phyloP scores from a whole-genome alignment of 192 early-diverging fungal species.

The Coemansia sp. region DNA sequence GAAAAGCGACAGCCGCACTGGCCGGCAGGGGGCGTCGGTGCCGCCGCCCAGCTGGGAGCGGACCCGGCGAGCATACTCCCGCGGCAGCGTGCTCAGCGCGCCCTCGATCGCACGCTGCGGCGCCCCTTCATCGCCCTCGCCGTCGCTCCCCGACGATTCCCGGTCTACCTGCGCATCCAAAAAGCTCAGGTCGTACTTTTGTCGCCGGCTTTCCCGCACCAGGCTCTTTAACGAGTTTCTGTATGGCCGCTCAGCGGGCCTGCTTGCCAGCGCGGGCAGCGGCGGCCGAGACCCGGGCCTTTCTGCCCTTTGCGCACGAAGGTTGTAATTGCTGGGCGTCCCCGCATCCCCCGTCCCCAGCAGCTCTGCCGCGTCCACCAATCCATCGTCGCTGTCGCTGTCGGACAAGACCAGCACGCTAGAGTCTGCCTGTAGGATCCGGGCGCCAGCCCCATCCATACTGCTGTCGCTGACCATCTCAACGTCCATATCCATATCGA shows the following conservation, averaged over 20 bases:
- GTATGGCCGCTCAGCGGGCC: slow-evolving; percentile 4
- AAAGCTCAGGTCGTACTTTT: slow-evolving; percentile 25
- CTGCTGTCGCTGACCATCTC: neutral
- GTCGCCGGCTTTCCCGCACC: slow-evolving; percentile 12
- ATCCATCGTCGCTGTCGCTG: slow-evolving; percentile 25
- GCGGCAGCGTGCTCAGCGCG: neutral
- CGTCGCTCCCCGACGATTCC: neutral
- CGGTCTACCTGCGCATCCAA: slow-evolving; percentile 16
- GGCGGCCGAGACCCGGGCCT: too few species aligned
- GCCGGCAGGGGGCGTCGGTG: neutral
- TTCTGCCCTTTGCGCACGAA: too few species aligned
- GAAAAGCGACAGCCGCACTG: slow-evolving; percentile 9
- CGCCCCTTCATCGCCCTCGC: slow-evolving; percentile 3
- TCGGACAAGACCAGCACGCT: neutral
- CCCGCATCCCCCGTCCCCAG: neutral
- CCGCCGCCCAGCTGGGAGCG: slow-evolving; percentile 2
- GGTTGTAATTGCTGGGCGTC: neutral
- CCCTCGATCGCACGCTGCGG: neutral
- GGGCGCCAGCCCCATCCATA: neutral
- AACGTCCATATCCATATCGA: neutral
- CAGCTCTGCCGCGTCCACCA: slow-evolving; percentile 26
- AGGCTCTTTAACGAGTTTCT: slow-evolving; percentile 33
- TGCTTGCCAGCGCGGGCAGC: neutral
- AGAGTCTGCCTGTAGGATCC: neutral
- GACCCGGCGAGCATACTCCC: slow-evolving; percentile 4